Conservation (phyloP, 805 yeast genomes). For the Lipomyces mesembrius region DNA sequence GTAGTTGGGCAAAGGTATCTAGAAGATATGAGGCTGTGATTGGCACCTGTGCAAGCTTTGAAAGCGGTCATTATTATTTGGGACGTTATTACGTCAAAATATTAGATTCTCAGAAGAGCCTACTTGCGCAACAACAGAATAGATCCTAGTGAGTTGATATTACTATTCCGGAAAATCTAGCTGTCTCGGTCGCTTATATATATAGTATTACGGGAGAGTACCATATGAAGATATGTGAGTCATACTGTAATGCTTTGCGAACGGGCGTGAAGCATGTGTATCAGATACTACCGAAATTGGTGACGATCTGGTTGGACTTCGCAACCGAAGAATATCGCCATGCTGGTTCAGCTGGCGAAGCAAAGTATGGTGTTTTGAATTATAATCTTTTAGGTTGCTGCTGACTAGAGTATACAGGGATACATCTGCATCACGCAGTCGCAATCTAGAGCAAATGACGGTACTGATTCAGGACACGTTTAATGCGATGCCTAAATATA, state of each 20-base stretch:
- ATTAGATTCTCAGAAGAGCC: constrained; percentile 64
- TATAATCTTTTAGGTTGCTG: background rate
- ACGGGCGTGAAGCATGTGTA: constrained; percentile 68
- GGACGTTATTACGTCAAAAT: constrained; percentile 81
- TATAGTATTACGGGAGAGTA: constrained; percentile 47
- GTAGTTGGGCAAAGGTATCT: constrained; percentile 73
- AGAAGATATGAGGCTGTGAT: constrained; percentile 68
- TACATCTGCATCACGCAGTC: constrained; percentile 27
- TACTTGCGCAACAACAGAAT: constrained; percentile 42
- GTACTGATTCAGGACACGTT: constrained; percentile 47
- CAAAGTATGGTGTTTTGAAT: background rate
- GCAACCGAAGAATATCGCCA: constrained; percentile 22
- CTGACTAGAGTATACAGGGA: constrained; percentile 6
- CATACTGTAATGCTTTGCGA: constrained; percentile 63
- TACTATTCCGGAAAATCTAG: background rate
- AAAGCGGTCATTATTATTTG: constrained; percentile 75
- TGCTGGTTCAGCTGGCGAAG: constrained; percentile 7
- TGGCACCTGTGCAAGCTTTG: constrained; percentile 63
- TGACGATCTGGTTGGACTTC: constrained; percentile 89
- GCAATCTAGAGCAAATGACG: constrained; percentile 28
- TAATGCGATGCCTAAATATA: constrained; percentile 55
- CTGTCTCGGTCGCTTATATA: constrained; percentile 33
- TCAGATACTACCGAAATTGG: constrained; percentile 80
- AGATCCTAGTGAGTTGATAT: constrained; percentile 17
- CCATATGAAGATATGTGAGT: constrained; percentile 59